Evolutionary conservation across 1,139 yeast genomes (phyloP), one percentile per base, ranked within the genome.

Genomic region (Diutina ranongensis): DNA sequence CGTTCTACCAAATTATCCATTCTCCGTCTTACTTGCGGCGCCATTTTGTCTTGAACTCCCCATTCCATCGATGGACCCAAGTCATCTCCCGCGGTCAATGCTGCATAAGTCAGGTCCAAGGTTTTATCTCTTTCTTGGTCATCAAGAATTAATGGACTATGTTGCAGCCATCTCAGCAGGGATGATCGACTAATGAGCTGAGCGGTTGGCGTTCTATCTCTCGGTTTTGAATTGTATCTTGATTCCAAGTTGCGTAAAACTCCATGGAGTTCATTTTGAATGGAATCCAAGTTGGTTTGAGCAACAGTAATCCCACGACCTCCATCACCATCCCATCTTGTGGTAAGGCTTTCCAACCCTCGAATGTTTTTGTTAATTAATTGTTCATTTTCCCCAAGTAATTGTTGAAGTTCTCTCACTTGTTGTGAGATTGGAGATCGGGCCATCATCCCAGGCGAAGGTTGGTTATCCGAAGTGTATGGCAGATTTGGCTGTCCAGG

Each of bases 61-160:
- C 34, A 15, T 10, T 31, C 34, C 34, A 31, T 31, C 4, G 13
- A n/a, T 9, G 34, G 13, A 4, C 4, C 7, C 13, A 12, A 31
- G 15, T 4, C 13, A 31, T 35, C 28, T 4, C 9, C 40, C 7
- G 40, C 40, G 40, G 40, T 35, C 27, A 35, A 20, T 18, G 40
- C 40, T 2, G 40, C 40, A 22, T 35, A 35, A 22, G 40, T 35
- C 40, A 35, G 40, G 15, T 35, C 40, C 19, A 35, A 22, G 10
- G 40, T 35, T 15, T 35, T 35, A 15, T 21, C 28, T 4, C 40
- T 27, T 15, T 35, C 40, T 13, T 12, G 28, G 16, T 20, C 27
- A 12, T 3, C 40, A 5, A 22, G 10, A 7, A 22, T 5, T 9
- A 21, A 18, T 12, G 34, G 34, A 15, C 13, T 31, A 31, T 31